Base-by-base conservation (phyloP, 1,284 basidiomycete species). In the Cyathus pygmaeus region DNA sequence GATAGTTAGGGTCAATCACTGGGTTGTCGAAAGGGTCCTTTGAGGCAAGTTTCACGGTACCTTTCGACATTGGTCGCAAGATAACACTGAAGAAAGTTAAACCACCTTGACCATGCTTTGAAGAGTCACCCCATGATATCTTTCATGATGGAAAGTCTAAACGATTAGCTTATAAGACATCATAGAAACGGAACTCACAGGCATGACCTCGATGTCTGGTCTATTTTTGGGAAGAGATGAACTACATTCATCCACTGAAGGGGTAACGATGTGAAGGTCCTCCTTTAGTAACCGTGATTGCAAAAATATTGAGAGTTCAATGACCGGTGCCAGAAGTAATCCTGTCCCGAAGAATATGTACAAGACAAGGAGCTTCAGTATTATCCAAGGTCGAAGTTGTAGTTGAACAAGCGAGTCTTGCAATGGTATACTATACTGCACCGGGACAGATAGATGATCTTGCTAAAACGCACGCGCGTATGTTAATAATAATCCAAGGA, bases 201-300 rank as follows among this genome's bases (percentile, higher is more conserved):
- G 15, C 62, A 71, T 70, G 36, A 75, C 70, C 50, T 76, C 75
- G 47, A 74, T 60, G 56, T 76, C 74, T 6, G 75, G 74, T 3
- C 72, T 54, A 44, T 67, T 69, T 33, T 67, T 47, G 5, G 61
- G 58, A 15, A 59, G 50, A 5, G 27, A n/a, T 9, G 51, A 41
- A 30, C 66, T 56, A 9, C 63, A 19, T 7, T 63, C 49, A 15
- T 33, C 27, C 30, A 51, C 1, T 17, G 39, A n/a, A 17, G 10
- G 24, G 21, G 17, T 30, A 29, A 52, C 24, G 13, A 52, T 27
- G 4, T 31, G 10, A 23, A 47, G 21, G 5, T 19, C 11, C 15
- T 30, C 29, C 44, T 23, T 23, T 30, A 19, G 27, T 15, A 60
- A 59, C 21, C 26, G 46, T 17, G 42, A 61, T 23, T n/a, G 62